Evolutionary conservation across 2,329 filamentous ascomycete genomes (phyloP).

Genomic region (Venturia pyrina): DNA sequence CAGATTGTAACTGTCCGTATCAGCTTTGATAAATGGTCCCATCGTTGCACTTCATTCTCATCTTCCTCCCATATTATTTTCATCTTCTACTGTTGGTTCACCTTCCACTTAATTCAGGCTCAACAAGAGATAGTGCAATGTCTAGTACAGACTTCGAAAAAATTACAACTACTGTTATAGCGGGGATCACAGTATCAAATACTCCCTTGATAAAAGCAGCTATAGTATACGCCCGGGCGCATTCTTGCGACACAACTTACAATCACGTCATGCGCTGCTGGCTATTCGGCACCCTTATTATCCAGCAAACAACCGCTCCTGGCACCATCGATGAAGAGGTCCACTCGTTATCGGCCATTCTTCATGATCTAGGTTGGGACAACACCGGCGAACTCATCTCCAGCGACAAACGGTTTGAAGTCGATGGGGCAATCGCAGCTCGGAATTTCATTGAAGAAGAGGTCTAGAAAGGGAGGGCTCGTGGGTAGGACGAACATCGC

Average conservation of each 20-base stretch:
- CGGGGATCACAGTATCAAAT: too few species aligned
- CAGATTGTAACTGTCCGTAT: not conserved
- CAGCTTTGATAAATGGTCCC: not conserved
- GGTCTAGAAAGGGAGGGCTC: not conserved
- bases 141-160: too few species aligned
- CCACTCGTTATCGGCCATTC: conserved; percentile 29
- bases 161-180: too few species aligned
- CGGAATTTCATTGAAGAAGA: conserved; percentile 22
- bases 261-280: too few species aligned
- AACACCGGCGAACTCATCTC: conserved; percentile 27
- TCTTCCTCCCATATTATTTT: not conserved
- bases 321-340: conserved; percentile 28
- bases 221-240: too few species aligned
- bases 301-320: conserved; percentile 20
- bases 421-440: conserved; percentile 39
- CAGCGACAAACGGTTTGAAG: conserved; percentile 39
- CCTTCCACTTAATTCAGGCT: too few species aligned
- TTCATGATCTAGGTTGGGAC: conserved; percentile 38
- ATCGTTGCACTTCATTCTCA: too few species aligned
- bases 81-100: too few species aligned
- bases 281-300: too few species aligned
- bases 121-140: too few species aligned
- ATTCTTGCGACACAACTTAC: too few species aligned
- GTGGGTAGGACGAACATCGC: conserved; percentile 30
- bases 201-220: too few species aligned